Evolutionary conservation across 495 filamentous ascomycete genomes (phyloP).

Genomic region (Hyaloscypha bicolor): DNA sequence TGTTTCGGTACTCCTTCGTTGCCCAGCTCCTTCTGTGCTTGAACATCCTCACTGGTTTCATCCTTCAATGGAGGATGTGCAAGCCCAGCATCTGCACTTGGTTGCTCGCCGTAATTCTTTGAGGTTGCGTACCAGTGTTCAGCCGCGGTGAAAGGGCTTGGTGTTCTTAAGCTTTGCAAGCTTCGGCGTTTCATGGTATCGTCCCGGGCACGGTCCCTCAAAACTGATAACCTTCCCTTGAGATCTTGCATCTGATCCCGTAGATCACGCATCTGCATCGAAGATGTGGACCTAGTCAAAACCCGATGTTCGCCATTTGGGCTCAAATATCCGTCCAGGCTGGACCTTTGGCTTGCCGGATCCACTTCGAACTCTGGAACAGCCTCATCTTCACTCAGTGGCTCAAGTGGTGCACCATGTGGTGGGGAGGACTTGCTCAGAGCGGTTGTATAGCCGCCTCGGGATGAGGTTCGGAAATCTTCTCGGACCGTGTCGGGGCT

Average conservation of each 20-base stretch:
- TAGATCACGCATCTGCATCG: slow-evolving; percentile 77
- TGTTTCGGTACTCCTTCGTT: not conserved
- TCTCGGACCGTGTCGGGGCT: slow-evolving; percentile 19
- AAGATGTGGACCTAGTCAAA: slow-evolving; percentile 55
- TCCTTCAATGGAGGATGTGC: slow-evolving; percentile 34
- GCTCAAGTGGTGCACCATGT: slow-evolving; percentile 31
- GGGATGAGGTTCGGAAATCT: not conserved
- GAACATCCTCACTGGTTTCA: slow-evolving; percentile 17
- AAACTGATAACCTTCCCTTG: slow-evolving; percentile 83
- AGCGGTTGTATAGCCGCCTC: slow-evolving; percentile 18
- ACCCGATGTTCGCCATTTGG: slow-evolving; percentile 33
- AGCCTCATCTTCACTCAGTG: slow-evolving; percentile 39
- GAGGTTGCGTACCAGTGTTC: slow-evolving; percentile 72
- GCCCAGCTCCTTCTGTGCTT: not conserved
- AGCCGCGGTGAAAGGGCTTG: slow-evolving; percentile 81
- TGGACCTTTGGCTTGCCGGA: slow-evolving; percentile 20
- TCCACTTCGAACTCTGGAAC: slow-evolving; percentile 29
- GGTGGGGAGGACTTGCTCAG: slow-evolving; percentile 21
- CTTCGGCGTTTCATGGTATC: slow-evolving; percentile 84
- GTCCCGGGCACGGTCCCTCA: slow-evolving; percentile 80
- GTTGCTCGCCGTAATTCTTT: slow-evolving; percentile 41
- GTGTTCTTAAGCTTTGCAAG: slow-evolving; percentile 78
- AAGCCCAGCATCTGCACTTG: slow-evolving; percentile 42
- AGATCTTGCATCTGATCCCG: slow-evolving; percentile 93
- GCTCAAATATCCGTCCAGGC: slow-evolving; percentile 22